Percentiles rank a stretch among this genome's conserved stretches.
These are phyloP conservation scores for Scenedesmus sp. DNA, from an alignment of 163 green algal genomes.

Conservation along the genomic window DNA sequence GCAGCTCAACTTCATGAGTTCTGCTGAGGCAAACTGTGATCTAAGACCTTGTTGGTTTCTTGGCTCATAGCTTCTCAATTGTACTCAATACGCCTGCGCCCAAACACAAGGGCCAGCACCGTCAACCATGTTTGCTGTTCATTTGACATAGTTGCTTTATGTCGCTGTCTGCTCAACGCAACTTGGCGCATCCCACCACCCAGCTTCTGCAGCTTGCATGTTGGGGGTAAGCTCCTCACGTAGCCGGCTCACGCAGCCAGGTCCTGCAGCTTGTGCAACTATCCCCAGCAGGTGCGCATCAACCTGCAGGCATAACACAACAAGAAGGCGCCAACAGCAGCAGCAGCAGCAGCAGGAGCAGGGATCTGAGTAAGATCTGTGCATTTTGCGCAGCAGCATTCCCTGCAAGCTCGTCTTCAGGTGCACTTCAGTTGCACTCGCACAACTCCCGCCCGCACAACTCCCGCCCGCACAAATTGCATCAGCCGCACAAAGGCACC, in stretches of 20 bases:
- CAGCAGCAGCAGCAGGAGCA: background rate
- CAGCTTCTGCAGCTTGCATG: background rate
- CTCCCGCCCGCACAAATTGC: no score
- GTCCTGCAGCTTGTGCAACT: no score
- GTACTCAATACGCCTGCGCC: background rate
- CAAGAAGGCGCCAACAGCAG: no score
- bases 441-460: no score
- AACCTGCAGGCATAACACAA: background rate
- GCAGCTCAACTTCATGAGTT: background rate
- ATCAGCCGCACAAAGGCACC: no score
- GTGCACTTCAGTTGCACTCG: no score
- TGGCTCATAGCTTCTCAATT: background rate
- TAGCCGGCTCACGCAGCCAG: background rate
- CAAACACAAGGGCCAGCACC: background rate
- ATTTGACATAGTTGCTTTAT: background rate
- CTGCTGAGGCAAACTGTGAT: background rate
- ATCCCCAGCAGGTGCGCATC: background rate
- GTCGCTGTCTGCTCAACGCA: background rate
- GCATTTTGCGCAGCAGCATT: no score
- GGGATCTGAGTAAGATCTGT: background rate
- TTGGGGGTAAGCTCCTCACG: background rate
- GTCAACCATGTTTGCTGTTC: background rate
- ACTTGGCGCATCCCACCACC: background rate
- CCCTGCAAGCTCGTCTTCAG: no score
- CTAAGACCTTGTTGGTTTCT: background rate